Percentiles rank a stretch among this genome's conserved stretches.
Conservation (phyloP, 352 stramenopile species). For the Pilasporangium apinafurcum region DNA sequence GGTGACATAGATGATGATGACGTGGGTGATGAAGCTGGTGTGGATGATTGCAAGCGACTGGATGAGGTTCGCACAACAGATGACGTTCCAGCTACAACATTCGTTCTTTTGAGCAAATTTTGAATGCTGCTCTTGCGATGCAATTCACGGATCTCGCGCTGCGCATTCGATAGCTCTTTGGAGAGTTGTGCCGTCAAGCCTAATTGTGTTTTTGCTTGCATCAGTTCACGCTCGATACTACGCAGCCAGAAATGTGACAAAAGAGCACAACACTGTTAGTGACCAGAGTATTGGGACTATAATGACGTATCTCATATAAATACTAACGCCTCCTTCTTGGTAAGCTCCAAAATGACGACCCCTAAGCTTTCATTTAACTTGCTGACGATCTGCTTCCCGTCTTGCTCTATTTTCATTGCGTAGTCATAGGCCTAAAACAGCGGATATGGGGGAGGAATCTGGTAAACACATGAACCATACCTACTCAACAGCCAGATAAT, state of each 20-base stretch:
- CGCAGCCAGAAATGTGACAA: neutral
- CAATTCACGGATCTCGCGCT: slow-evolving; percentile 72
- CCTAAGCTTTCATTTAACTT: slow-evolving; percentile 44
- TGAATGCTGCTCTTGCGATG: slow-evolving; percentile 66
- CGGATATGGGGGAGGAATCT: neutral
- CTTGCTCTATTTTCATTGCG: slow-evolving; percentile 37
- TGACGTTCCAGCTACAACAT: slow-evolving; percentile 1
- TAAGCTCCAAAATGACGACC: slow-evolving; percentile 46
- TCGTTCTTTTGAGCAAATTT: slow-evolving; percentile 43
- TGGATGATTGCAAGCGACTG: slow-evolving; percentile 3
- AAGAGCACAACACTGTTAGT: neutral
- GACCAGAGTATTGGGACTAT: neutral
- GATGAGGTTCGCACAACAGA: too few species aligned
- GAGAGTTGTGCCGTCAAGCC: slow-evolving; percentile 42
- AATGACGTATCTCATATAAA: neutral
- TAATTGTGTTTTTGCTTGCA: slow-evolving; percentile 50
- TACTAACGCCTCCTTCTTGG: slow-evolving; percentile 52
- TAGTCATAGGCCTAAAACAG: slow-evolving; percentile 45
- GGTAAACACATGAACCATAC: neutral
- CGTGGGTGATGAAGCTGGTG: slow-evolving; percentile 4
- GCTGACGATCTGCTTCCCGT: slow-evolving; percentile 29
- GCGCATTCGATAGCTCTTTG: slow-evolving; percentile 57
- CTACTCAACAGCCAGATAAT: neutral
- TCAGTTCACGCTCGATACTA: slow-evolving; percentile 59
- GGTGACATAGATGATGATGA: slow-evolving; percentile 1